Conservation (phyloP, 345 rosid genomes). For the Atalantia buxifolia region DNA sequence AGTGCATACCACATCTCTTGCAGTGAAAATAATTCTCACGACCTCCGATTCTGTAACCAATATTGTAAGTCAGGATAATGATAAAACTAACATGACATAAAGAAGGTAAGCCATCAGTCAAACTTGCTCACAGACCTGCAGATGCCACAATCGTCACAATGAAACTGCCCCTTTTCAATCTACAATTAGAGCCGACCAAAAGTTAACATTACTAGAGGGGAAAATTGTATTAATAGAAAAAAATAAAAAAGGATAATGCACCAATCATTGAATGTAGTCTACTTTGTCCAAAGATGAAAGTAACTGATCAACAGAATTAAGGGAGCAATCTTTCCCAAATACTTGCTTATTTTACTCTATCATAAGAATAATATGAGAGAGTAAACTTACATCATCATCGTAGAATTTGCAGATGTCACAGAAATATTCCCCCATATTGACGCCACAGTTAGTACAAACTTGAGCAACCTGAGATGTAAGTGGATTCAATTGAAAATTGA, state of each 20-base stretch:
- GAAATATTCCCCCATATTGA: slow-evolving; percentile 94
- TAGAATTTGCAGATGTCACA: slow-evolving; percentile 89
- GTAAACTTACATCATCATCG: slow-evolving; percentile 74
- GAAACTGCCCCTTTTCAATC: slow-evolving; percentile 75
- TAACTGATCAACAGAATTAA: slow-evolving; percentile 8
- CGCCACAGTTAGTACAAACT: slow-evolving; percentile 95
- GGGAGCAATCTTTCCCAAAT: neutral
- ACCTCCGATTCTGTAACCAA: slow-evolving; percentile 76
- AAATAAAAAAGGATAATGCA: slow-evolving; percentile 12
- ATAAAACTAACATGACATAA: neutral
- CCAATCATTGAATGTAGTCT: neutral
- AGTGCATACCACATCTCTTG: slow-evolving; percentile 81
- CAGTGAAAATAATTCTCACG: slow-evolving; percentile 83
- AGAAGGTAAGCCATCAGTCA: neutral
- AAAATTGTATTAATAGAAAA: neutral
- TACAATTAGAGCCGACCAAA: slow-evolving; percentile 25
- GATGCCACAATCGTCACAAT: slow-evolving; percentile 95
- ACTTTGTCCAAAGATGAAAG: neutral
- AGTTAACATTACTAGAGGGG: slow-evolving; percentile 5
- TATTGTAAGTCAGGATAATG: neutral
- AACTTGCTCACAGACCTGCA: slow-evolving; percentile 61
- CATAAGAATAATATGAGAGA: neutral
- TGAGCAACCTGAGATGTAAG: slow-evolving; percentile 48
- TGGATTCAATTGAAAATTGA: neutral
- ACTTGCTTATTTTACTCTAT: neutral